These are phyloP conservation scores for Scytalidium lignicola DNA, from an alignment of 2,329 filamentous ascomycete genomes.

Conservation along the genomic window DNA sequence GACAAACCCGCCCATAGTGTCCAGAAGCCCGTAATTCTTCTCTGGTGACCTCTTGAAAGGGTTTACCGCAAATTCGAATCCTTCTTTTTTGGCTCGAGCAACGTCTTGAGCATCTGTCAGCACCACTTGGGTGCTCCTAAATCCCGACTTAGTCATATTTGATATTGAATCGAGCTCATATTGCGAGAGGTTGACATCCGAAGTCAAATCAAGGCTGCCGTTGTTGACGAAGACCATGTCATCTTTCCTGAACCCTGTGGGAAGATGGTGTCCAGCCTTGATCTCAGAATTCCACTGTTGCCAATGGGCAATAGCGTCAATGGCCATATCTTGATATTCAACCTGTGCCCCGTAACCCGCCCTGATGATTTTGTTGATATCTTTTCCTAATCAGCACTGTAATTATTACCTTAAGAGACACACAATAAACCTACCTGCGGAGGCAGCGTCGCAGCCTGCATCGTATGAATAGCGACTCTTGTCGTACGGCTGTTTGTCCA, in stretches of 20 bases:
- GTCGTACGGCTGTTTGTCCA: conserved; percentile 41
- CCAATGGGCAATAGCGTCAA: conserved; percentile 4
- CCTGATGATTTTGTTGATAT: conserved; percentile 41
- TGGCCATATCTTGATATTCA: conserved; percentile 16
- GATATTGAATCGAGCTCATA: background rate
- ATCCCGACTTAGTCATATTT: background rate
- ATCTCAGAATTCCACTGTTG: conserved; percentile 9
- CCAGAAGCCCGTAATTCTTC: conserved; percentile 5
- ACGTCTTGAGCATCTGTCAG: background rate
- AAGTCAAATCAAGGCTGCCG: background rate
- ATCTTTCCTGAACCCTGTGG: background rate
- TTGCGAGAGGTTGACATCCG: background rate
- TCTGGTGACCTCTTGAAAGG: background rate
- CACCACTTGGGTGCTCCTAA: background rate
- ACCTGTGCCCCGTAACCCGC: conserved; percentile 33
- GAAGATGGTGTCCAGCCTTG: background rate
- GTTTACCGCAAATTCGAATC: conserved; percentile 2
- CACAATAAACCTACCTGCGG: conserved; percentile 28
- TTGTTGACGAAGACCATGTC: conserved; percentile 5
- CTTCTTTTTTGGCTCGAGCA: background rate
- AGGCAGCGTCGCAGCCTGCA: conserved; percentile 38
- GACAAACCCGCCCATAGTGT: conserved; percentile 4
- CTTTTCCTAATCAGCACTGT: too few relatives aligned
- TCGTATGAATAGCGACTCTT: conserved; percentile 35
- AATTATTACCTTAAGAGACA: background rate